Base-by-base conservation (phyloP, 2,329 filamentous ascomycete species). In the Colletotrichum orbiculare region DNA sequence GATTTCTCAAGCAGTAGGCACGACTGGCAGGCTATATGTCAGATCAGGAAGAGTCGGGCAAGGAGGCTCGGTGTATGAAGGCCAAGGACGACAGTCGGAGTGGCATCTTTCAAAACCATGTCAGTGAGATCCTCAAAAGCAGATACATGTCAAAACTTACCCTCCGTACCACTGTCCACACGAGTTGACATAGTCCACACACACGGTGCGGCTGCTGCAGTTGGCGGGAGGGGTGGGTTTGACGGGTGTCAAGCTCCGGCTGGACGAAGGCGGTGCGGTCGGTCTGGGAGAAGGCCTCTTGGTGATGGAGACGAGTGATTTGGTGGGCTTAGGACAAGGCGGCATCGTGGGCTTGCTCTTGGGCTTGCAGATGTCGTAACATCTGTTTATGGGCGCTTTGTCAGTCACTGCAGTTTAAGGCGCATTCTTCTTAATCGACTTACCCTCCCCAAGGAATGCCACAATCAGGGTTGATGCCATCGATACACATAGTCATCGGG, bases 301-400 rank as follows among this genome's bases (percentile, higher is more conserved):
- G 2, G 53, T 54, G 34, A 39, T 38, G n/a, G 58, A 48, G 34
- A 13, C 52, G 35, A 52, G 50, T 2, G 47, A 42, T 46, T 43
- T 49, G 34, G 58, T 52, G 13, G 58, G 38, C 12, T 48, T 63
- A 1, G 56, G 52, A 55, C 66, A 67, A 10, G 59, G 59, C 25
- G 64, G 64, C 64, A 60, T 67, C 12, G 54, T 67, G 13, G 66
- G 66, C 39, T 25, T 43, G 15, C 37, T n/a, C 13, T 35, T 10
- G 10, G 55, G 61, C 60, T 66, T 53, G 63, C 75, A 77, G 12
- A 68, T 63, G 58, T 76, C 68, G 61, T 73, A 77, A 49, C 76
- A 77, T 48, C 46, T 48, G 46, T 7, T 33, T 11, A 10, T 6
- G 17, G 11, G 11, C 25, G 12, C 17, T 10, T 34, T 4, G 46